phyloP scores from a whole-genome alignment of 495 filamentous ascomycete genomes.

The Darksidea phi region DNA sequence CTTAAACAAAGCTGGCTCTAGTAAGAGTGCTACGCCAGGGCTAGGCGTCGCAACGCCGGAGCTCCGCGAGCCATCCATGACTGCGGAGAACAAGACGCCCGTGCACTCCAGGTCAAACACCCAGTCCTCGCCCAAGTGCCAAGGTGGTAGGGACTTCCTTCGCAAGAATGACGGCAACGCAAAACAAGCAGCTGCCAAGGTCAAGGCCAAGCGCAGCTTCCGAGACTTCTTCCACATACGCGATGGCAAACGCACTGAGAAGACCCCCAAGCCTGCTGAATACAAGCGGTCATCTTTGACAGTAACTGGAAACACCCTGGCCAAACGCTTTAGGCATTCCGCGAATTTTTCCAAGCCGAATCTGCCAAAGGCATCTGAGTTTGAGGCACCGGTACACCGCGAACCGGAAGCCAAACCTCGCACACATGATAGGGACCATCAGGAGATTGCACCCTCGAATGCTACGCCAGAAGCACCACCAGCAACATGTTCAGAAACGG shows the following conservation, averaged over 20 bases:
- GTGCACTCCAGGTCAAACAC: no score
- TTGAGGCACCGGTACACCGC: no score
- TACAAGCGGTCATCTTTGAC: conserved; percentile 5
- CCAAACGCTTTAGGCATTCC: conserved; percentile 10
- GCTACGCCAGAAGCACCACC: no score
- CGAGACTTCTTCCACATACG: conserved; percentile 21
- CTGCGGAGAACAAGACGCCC: no score
- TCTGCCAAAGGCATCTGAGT: background rate
- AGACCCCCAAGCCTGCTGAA: background rate
- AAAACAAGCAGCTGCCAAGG: conserved; percentile 1
- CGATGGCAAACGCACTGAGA: conserved; percentile 1
- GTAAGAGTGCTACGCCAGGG: no score
- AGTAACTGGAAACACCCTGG: conserved; percentile 7
- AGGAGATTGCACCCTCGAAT: no score
- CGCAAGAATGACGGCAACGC: background rate
- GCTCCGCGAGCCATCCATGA: no score
- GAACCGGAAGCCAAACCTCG: no score
- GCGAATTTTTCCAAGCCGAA: conserved; percentile 5
- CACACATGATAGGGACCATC: no score
- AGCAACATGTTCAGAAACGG: background rate
- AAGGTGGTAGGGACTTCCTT: background rate
- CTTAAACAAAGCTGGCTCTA: no score
- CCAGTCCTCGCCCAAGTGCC: background rate
- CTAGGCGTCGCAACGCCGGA: no score
- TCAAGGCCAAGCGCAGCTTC: conserved; percentile 8